These are phyloP conservation scores for Tylopilus plumbeoviolaceoides DNA, from an alignment of 768 basidiomycete genomes.

Conservation along the genomic window DNA sequence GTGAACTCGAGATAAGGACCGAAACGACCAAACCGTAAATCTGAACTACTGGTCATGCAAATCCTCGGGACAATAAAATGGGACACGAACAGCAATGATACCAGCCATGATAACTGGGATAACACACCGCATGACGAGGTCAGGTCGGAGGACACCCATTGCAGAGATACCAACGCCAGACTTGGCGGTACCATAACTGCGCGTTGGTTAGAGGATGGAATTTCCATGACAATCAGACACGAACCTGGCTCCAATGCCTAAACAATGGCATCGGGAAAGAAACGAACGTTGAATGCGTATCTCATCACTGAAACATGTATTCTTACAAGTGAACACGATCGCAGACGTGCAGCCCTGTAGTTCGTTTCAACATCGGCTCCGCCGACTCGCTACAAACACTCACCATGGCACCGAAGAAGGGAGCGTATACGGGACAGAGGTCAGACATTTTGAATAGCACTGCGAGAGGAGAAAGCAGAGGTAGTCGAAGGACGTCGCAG, in stretches of 20 bases:
- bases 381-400: conserved; percentile 23
- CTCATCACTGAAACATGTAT: not conserved
- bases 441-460: conserved; percentile 53
- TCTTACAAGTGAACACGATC: conserved; percentile 96
- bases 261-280: not conserved
- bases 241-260: conserved; percentile 85
- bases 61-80: not conserved
- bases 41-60: conserved; percentile 35
- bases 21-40: conserved; percentile 98
- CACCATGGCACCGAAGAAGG: conserved; percentile 97
- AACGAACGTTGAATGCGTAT: not conserved
- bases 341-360: conserved; percentile 89
- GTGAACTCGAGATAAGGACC: conserved; percentile 31
- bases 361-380: conserved; percentile 7
- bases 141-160: conserved; percentile 95
- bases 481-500: not conserved
- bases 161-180: conserved; percentile 97
- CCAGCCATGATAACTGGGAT: conserved; percentile 2
- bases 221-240: conserved; percentile 11
- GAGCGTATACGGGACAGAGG: conserved; percentile 91
- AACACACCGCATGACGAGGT: conserved; percentile 57
- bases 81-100: conserved; percentile 90
- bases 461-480: not conserved
- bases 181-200: conserved; percentile 98
- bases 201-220: not conserved